Evolutionary conservation across 2,329 filamentous ascomycete species (phyloP).

Genomic region (Akanthomyces dipterigenus): DNA sequence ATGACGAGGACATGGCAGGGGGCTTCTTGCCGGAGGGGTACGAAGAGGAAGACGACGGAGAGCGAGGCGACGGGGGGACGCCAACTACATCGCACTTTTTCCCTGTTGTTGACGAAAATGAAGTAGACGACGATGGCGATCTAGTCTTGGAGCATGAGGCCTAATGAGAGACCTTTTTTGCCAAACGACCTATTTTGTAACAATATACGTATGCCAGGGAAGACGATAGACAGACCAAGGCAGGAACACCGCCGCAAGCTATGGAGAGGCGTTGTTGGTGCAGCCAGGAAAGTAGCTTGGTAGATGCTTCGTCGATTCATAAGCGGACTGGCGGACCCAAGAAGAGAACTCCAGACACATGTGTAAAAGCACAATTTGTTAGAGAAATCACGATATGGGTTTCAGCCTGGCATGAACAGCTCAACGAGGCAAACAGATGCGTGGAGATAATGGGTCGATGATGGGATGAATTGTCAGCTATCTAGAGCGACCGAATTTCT

Average conservation of each 20-base stretch:
- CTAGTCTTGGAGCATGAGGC: slow-evolving; percentile 12
- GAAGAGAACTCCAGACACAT: too few relatives aligned
- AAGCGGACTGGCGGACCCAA: too few relatives aligned
- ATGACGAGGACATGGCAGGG: slow-evolving; percentile 49
- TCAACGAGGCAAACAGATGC: too few relatives aligned
- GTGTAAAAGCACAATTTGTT: too few relatives aligned
- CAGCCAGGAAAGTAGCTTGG: too few relatives aligned
- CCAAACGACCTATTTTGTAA: background rate
- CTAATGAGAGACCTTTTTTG: background rate
- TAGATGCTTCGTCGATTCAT: too few relatives aligned
- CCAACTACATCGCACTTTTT: slow-evolving; percentile 41
- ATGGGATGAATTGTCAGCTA: slow-evolving; percentile 17
- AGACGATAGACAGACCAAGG: background rate
- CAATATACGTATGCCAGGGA: background rate
- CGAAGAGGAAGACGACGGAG: slow-evolving; percentile 36
- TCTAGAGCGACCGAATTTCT: slow-evolving; percentile 46
- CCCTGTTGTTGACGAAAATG: slow-evolving; percentile 38
- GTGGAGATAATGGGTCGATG: background rate
- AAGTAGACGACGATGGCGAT: slow-evolving; percentile 25
- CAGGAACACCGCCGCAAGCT: too few relatives aligned
- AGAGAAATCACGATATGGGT: too few relatives aligned
- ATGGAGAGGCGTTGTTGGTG: too few relatives aligned
- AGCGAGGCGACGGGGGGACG: slow-evolving; percentile 21
- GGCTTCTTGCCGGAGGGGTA: slow-evolving; percentile 55
- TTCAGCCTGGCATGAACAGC: too few relatives aligned